Evolutionary conservation across 805 yeast species (phyloP).

Genomic region (Metschnikowia kunwiensis): DNA sequence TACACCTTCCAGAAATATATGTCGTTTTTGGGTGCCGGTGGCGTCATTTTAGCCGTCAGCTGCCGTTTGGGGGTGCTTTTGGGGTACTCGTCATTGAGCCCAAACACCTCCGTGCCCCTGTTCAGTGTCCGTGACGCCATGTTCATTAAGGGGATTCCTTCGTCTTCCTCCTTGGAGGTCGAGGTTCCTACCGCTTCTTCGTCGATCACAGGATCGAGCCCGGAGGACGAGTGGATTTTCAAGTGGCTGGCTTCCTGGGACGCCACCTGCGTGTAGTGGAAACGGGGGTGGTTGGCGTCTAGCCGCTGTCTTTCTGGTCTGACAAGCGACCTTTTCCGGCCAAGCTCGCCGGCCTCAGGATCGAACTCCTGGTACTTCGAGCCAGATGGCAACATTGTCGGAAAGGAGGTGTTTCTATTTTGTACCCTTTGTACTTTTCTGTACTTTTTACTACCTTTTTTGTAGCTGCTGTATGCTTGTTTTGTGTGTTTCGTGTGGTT

Average conservation of each 20-base stretch:
- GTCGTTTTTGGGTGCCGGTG: slow-evolving; percentile 17
- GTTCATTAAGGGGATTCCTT: slow-evolving; percentile 45
- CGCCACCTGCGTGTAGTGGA: slow-evolving; percentile 72
- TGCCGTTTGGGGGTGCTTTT: neutral
- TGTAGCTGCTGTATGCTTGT: no score
- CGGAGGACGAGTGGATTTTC: slow-evolving; percentile 66
- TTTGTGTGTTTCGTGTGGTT: no score
- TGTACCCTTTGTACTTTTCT: no score
- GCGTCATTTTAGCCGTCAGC: slow-evolving; percentile 1
- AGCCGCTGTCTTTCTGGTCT: slow-evolving; percentile 77
- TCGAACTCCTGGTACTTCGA: slow-evolving; percentile 38
- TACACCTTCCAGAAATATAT: slow-evolving; percentile 72
- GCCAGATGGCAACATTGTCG: neutral
- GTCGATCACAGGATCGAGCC: slow-evolving; percentile 52
- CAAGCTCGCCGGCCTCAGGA: slow-evolving; percentile 39
- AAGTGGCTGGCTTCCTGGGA: slow-evolving; percentile 62
- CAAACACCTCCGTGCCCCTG: slow-evolving; percentile 52
- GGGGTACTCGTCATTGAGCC: slow-evolving; percentile 56
- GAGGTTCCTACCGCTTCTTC: slow-evolving; percentile 20
- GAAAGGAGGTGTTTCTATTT: no score
- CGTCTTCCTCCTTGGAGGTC: slow-evolving; percentile 25
- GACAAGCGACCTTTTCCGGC: slow-evolving; percentile 67
- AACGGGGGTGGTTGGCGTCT: slow-evolving; percentile 69
- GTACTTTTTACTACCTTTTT: no score
- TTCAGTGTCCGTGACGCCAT: slow-evolving; percentile 20